Conservation (phyloP, 2,329 filamentous ascomycete species). For the Amphichorda felina region DNA sequence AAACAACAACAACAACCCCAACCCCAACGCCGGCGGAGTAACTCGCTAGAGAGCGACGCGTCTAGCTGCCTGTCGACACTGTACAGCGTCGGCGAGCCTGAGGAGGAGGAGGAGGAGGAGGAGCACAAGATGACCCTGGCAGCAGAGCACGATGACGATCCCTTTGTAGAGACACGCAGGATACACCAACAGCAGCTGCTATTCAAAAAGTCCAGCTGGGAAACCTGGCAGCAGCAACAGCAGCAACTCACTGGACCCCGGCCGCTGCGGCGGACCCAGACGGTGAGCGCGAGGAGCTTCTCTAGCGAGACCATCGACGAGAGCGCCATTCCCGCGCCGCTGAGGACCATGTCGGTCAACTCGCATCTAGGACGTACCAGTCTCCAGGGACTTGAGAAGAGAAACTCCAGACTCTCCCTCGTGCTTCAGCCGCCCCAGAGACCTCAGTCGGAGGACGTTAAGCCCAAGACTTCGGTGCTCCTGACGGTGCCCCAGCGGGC, state of each 20-base stretch:
- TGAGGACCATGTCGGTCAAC: constrained; percentile 4
- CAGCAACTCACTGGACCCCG: not conserved
- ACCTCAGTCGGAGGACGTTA: constrained; percentile 6
- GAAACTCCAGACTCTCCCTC: not conserved
- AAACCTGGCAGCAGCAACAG: not conserved
- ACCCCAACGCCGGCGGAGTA: constrained; percentile 7
- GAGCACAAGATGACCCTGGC: not conserved
- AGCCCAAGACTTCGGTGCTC: constrained; percentile 6
- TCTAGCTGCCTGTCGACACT: constrained; percentile 45
- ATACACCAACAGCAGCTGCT: not conserved
- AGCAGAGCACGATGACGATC: constrained; percentile 11
- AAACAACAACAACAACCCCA: constrained; percentile 1
- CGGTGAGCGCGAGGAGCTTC: constrained; percentile 2
- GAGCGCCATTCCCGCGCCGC: constrained; percentile 4
- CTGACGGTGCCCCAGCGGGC: not conserved
- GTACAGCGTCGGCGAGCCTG: constrained; percentile 40
- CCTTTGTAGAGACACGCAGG: constrained; percentile 15
- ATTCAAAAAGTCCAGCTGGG: constrained; percentile 1
- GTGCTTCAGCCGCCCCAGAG: constrained; percentile 1
- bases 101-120: constrained; percentile 15
- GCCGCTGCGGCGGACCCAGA: constrained; percentile 4
- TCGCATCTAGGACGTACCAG: not conserved
- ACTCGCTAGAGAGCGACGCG: constrained; percentile 27
- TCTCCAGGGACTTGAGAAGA: not conserved
- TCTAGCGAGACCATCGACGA: not conserved